Evolutionary conservation across 140 eudicot species (phyloP), one percentile per base, ranked within the genome.

Genomic region (Senecio squalidus): DNA sequence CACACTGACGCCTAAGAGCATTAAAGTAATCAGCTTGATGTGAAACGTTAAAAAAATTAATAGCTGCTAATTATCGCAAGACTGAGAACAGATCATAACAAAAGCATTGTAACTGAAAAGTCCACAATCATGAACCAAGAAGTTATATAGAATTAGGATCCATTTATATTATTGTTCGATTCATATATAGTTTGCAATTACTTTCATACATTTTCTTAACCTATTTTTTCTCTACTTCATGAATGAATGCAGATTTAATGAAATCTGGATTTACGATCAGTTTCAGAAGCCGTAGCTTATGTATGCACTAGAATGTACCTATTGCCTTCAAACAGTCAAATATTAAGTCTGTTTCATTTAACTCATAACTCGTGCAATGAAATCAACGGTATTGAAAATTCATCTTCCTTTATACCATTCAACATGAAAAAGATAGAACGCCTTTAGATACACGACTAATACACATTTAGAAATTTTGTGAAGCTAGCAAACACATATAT

Each of bases 1-100:
- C 72, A 87, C 6, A 84, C 96, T 23, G 96, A 75, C 11, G 95
- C 98, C 98, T 92, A 86, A 75, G 67, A 51, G 62, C 54, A 63
- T 53, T 66, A 25, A 61, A 49, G 41, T 10, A 48, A 40, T 74
- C 71, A 69, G 75, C 64, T 63, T 38, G 38, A 28, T 29, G 38
- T 41, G 57, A 52, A 4, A 21, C 31, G 29, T 28, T 9, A 15
- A 29, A 13, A 44, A 34, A 38, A 21, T 43, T 34, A 26, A 24
- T 34, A n/a, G 8, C 4, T 43, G 21, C 63, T 58, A 39, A 22
- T 14, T 4, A 40, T 23, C 34, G 36, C 36, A 40, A 40, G 23
- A 4, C 26, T 29, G n/a, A 54, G 46, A 36, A 38, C 22, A 31
- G 6, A 68, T 11, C 39, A 46, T 38, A 58, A 68, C 39, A 29